These are phyloP conservation scores for Phaeoacremonium minimum DNA, from an alignment of 2,329 filamentous ascomycete genomes.

Conservation along the genomic window DNA sequence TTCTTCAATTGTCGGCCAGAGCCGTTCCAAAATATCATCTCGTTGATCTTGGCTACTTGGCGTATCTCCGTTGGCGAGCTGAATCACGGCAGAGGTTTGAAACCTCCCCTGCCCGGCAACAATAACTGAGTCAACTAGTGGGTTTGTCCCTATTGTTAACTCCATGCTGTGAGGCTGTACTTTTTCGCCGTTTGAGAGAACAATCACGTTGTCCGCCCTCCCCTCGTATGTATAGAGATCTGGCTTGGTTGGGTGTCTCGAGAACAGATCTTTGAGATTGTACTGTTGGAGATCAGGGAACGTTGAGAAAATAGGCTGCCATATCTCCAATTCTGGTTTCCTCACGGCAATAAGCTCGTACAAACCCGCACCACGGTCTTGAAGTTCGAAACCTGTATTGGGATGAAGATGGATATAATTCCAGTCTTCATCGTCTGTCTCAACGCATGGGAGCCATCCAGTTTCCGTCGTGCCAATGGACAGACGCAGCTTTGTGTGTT, in stretches of 20 bases:
- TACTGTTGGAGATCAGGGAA: slow-evolving; percentile 24
- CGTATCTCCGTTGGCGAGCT: slow-evolving; percentile 2
- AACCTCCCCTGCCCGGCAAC: slow-evolving; percentile 8
- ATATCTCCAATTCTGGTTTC: slow-evolving; percentile 10
- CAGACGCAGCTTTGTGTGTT: slow-evolving; percentile 3
- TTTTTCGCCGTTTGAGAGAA: slow-evolving; percentile 25
- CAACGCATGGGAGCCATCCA: slow-evolving; percentile 12
- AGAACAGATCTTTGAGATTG: slow-evolving; percentile 27
- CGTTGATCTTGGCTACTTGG: neutral
- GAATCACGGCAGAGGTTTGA: slow-evolving; percentile 5
- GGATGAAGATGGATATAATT: slow-evolving; percentile 4
- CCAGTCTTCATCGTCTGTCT: slow-evolving; percentile 14
- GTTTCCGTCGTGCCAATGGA: slow-evolving; percentile 8
- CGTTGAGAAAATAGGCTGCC: slow-evolving; percentile 20
- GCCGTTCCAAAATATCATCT: neutral
- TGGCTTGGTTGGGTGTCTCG: slow-evolving; percentile 16
- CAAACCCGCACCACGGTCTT: slow-evolving; percentile 16
- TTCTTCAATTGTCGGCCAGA: slow-evolving; percentile 8
- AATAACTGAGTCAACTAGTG: slow-evolving; percentile 3
- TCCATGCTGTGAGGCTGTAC: slow-evolving; percentile 23
- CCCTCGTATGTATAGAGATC: slow-evolving; percentile 16
- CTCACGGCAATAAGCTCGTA: slow-evolving; percentile 27
- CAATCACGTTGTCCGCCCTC: slow-evolving; percentile 24
- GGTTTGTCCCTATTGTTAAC: slow-evolving; percentile 7
- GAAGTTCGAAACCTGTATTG: slow-evolving; percentile 3